Evolutionary conservation across 179 eudicot genomes (phyloP).

Genomic region (Actinidia chinensis): DNA sequence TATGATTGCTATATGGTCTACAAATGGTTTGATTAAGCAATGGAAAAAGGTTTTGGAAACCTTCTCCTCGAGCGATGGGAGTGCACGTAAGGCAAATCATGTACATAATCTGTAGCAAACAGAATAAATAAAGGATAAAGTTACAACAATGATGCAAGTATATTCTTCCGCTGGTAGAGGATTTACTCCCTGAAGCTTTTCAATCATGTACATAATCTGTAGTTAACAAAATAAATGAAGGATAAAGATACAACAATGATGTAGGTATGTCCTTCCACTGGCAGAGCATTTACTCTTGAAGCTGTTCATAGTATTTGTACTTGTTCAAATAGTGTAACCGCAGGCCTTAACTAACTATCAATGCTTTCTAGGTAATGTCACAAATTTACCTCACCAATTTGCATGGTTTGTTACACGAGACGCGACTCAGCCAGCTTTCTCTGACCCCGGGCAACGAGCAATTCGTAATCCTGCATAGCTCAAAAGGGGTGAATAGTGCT

Average conservation of each 20-base stretch:
- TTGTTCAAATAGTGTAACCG: not conserved
- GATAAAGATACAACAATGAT: too few relatives aligned
- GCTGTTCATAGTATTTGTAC: not conserved
- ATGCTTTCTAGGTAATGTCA: not conserved
- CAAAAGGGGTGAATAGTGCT: not conserved
- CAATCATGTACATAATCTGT: not conserved
- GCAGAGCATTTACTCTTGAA: not conserved
- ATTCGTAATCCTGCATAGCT: conserved; percentile 60
- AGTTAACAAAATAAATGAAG: too few relatives aligned
- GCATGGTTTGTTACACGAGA: conserved; percentile 30
- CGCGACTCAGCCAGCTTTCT: conserved; percentile 52
- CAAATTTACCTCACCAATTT: not conserved
- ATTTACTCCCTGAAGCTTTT: too few relatives aligned
- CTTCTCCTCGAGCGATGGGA: too few relatives aligned
- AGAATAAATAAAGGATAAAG: too few relatives aligned
- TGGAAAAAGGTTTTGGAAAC: too few relatives aligned
- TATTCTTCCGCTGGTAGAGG: too few relatives aligned
- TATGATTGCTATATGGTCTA: too few relatives aligned
- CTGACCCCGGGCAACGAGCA: conserved; percentile 45
- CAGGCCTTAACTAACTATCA: not conserved
- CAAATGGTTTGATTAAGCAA: too few relatives aligned
- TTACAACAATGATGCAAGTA: too few relatives aligned
- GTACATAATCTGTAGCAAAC: too few relatives aligned
- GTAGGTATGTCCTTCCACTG: not conserved
- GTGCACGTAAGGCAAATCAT: too few relatives aligned